Base-by-base conservation (phyloP, 208 protist species). In the Phytomonas francai region DNA sequence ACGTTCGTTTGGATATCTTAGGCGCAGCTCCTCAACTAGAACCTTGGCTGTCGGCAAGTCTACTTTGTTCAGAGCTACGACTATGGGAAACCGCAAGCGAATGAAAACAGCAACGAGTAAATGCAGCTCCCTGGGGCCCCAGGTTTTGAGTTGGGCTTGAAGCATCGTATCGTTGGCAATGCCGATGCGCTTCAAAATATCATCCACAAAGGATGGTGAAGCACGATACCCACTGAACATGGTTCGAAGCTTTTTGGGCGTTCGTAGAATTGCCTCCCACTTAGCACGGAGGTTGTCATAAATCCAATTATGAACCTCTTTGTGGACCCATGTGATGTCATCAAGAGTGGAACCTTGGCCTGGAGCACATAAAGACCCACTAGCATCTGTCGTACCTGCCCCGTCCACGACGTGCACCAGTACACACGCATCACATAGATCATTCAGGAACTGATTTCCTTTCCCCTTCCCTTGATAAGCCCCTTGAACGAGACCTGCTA, bases 391-490 rank as follows among this genome's bases (percentile, higher is more conserved):
- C 32, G 79, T 81, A 0, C 78, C 94, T 5, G 87, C 89, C 19
- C 89, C 92, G 63, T 98, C 96, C 29, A 97, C 91, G 16, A 98
- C 88, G 73, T 98, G 96, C 31, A 98, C 83, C 2, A 98, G 86
- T 62, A 96, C 93, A 72, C 96, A 86, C 0, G 94, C 94, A 68
- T 94, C 85, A 70, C 90, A 92, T 32, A 98, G 80, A 69, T 98
- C 94, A 68, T 98, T 94, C n/a, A 98, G 70, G 73, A 98, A 98
- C 73, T 87, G 86, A 65, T 98, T 98, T 12, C 96, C 96, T 34
- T 92, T 89, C 2, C 96, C 96, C 36, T 80, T 75, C 28, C 96
- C 96, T 31, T 84, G 65, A 73, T 97, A 98, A n/a, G 96, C 96
- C 0, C 96, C 96, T 32, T 92, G 90, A 54, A 98, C 92, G 12